Evolutionary conservation across 768 basidiomycete species (phyloP).

Genomic region (Russula brevipes): DNA sequence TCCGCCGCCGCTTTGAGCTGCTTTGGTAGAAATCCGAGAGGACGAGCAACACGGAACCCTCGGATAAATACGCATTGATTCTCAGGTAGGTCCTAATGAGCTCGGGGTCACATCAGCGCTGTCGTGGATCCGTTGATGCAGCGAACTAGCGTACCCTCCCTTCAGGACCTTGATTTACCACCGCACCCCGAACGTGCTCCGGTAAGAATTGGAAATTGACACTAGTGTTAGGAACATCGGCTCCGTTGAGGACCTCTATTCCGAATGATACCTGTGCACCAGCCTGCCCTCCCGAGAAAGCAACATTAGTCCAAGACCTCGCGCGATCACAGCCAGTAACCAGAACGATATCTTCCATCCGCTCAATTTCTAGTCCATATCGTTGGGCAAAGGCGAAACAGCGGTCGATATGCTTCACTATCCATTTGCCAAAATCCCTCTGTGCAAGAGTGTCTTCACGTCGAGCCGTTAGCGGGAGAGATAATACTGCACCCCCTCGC

Average conservation of each 20-base stretch:
- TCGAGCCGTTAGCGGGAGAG: not conserved
- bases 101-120: not conserved
- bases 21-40: too few species aligned
- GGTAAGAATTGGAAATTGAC: not conserved
- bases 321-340: constrained; percentile 4
- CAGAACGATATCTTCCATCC: not conserved
- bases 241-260: not conserved
- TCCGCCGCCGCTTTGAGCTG: too few species aligned
- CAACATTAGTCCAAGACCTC: not conserved
- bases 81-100: not conserved
- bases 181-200: not conserved
- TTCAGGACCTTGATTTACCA: not conserved
- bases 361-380: not conserved
- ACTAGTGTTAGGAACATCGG: not conserved
- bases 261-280: not conserved
- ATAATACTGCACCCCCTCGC: not conserved
- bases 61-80: constrained; percentile 1
- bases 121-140: not conserved
- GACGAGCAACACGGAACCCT: not conserved
- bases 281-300: not conserved
- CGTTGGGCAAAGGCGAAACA: not conserved
- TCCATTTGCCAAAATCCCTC: not conserved
- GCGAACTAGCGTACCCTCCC: not conserved
- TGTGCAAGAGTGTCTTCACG: not conserved
- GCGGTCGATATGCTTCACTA: not conserved